These are phyloP conservation scores for Fusarium albosuccineum DNA, from an alignment of 2,329 filamentous ascomycete genomes.

Conservation along the genomic window DNA sequence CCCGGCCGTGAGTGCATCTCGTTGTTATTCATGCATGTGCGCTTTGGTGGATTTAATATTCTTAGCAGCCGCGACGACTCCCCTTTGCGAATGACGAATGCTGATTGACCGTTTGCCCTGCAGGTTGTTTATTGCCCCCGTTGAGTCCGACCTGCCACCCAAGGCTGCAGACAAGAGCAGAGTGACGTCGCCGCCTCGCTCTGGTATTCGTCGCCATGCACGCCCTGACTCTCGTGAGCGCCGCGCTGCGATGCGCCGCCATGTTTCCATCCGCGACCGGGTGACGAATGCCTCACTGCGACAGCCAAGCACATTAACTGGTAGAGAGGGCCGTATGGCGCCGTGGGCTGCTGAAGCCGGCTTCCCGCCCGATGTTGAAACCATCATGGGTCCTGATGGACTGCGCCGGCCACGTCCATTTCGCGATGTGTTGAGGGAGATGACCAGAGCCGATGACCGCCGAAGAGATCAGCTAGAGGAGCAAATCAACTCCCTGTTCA, in stretches of 20 bases:
- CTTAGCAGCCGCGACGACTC: conserved; percentile 27
- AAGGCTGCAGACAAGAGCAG: conserved; percentile 51
- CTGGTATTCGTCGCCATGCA: conserved; percentile 56
- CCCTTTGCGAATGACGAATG: conserved; percentile 13
- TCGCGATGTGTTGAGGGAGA: conserved; percentile 45
- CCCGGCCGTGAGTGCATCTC: conserved; percentile 30
- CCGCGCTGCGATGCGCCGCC: conserved; percentile 47
- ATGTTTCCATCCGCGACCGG: conserved; percentile 45
- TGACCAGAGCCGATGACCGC: conserved; percentile 41
- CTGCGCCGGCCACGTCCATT: conserved; percentile 34
- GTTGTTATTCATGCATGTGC: conserved; percentile 21
- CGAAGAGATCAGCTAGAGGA: conserved; percentile 47
- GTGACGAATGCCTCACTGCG: conserved; percentile 25
- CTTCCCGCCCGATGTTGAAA: conserved; percentile 26
- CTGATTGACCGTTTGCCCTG: conserved; percentile 32
- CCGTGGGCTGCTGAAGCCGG: conserved; percentile 43
- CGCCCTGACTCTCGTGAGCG: conserved; percentile 51
- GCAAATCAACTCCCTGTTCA: conserved; percentile 44
- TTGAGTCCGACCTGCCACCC: conserved; percentile 58
- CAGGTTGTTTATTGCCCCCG: conserved; percentile 62
- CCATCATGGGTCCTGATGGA: conserved; percentile 20
- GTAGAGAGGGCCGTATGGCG: conserved; percentile 31
- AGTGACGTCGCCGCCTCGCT: conserved; percentile 51
- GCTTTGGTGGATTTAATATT: conserved; percentile 26
- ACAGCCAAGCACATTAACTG: conserved; percentile 9